Evolutionary conservation across 192 early-diverging fungal genomes (phyloP).

Genomic region (Linnemannia elongata): DNA sequence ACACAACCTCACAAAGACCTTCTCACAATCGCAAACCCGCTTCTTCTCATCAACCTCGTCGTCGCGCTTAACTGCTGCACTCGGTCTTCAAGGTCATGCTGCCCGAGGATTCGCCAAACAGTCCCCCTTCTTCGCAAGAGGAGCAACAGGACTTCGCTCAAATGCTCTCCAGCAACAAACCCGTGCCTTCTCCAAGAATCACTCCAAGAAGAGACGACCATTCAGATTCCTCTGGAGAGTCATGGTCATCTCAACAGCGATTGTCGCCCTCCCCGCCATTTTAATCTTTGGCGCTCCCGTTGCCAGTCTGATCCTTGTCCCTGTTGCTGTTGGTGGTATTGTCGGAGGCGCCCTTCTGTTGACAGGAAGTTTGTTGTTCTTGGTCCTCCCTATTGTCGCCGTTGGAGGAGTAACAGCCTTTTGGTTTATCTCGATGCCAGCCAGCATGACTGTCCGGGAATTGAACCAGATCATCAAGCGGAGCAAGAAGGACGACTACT

Average conservation of each 20-base stretch:
- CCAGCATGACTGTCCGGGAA: constrained; percentile 7
- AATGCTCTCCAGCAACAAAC: background rate
- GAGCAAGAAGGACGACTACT: background rate
- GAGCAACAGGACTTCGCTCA: background rate
- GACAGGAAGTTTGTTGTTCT: constrained; percentile 34
- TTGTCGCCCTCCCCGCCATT: constrained; percentile 34
- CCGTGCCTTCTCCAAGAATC: background rate
- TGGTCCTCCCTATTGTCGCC: constrained; percentile 22
- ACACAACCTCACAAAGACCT: background rate
- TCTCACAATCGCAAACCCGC: background rate
- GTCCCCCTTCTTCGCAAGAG: background rate
- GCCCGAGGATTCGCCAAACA: constrained; percentile 18
- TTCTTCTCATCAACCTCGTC: constrained; percentile 8
- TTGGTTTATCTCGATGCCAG: constrained; percentile 31
- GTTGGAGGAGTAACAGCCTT: constrained; percentile 29
- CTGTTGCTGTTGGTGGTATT: constrained; percentile 31
- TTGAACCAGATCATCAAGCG: constrained; percentile 38
- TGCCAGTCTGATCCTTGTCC: constrained; percentile 21
- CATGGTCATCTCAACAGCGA: constrained; percentile 18
- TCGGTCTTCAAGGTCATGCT: background rate
- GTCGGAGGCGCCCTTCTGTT: constrained; percentile 29
- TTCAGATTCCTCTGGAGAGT: constrained; percentile 27
- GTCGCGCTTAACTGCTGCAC: background rate
- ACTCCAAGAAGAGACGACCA: constrained; percentile 11
- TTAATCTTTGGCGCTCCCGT: constrained; percentile 32